phyloP scores from a whole-genome alignment of 2,329 filamentous ascomycete species.

The Ciborinia camelliae region DNA sequence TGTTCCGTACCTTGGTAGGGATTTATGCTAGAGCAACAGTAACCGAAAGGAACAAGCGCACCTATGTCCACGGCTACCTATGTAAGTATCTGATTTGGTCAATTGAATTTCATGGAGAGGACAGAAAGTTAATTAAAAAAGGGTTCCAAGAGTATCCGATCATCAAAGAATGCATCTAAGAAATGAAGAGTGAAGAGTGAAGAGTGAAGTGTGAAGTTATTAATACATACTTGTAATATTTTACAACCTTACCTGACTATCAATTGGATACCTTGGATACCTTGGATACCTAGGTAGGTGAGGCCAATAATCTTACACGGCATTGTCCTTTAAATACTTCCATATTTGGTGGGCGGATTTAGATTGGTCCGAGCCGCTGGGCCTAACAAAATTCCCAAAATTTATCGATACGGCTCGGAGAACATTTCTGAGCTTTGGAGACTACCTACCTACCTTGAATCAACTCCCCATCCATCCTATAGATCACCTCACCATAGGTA shows the following conservation, averaged over 20 bases:
- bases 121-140: background rate
- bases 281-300: too few species aligned
- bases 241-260: too few species aligned
- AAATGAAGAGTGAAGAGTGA: too few species aligned
- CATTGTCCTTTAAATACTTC: slow-evolving; percentile 7
- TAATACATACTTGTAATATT: too few species aligned
- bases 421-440: slow-evolving; percentile 21
- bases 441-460: too few species aligned
- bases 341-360: slow-evolving; percentile 10
- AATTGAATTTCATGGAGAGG: background rate
- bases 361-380: slow-evolving; percentile 18
- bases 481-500: slow-evolving; percentile 7
- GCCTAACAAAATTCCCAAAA: slow-evolving; percentile 21
- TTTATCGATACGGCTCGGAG: slow-evolving; percentile 20
- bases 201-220: too few species aligned
- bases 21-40: slow-evolving; percentile 3
- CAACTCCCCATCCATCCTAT: slow-evolving; percentile 6
- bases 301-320: background rate
- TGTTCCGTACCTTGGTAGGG: background rate
- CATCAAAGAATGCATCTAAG: too few species aligned
- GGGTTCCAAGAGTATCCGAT: background rate
- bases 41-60: slow-evolving; percentile 11
- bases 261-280: too few species aligned
- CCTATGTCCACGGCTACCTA: background rate
- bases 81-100: background rate